Conservation (phyloP, 106 monocot genomes). For the Acanthochlamys bracteata region DNA sequence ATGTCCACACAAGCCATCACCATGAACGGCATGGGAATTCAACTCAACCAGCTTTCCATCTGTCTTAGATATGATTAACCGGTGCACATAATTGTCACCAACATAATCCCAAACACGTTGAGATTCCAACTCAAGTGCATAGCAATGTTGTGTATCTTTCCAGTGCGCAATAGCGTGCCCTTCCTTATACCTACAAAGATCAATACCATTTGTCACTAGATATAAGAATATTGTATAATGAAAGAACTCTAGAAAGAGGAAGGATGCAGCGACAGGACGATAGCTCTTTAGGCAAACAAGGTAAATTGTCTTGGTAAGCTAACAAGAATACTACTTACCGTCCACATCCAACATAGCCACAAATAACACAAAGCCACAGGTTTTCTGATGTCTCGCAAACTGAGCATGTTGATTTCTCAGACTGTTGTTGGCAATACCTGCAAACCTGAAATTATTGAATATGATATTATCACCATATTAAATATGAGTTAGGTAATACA, state of each 20-base stretch:
- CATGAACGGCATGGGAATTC: conserved; percentile 39
- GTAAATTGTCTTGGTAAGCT: too few species aligned
- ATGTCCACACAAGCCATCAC: conserved; percentile 31
- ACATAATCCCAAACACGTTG: conserved; percentile 95
- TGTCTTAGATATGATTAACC: conserved; percentile 92
- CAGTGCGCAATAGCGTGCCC: conserved; percentile 87
- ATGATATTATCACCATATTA: too few species aligned
- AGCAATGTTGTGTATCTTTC: conserved; percentile 97
- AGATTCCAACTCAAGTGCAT: conserved; percentile 83
- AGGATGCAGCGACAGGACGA: too few species aligned
- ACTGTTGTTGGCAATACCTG: conserved; percentile 88
- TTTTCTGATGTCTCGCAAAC: conserved; percentile 66
- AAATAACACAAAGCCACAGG: conserved; percentile 81
- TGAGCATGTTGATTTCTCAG: conserved; percentile 70
- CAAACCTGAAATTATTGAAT: conserved; percentile 48
- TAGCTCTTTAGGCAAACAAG: too few species aligned
- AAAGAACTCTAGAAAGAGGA: too few species aligned
- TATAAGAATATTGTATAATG: too few species aligned
- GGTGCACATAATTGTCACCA: conserved; percentile 94
- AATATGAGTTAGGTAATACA: too few species aligned
- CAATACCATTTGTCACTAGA: too few species aligned
- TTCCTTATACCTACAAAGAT: conserved; percentile 56
- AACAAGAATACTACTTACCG: too few species aligned
- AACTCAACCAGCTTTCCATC: conserved; percentile 92
- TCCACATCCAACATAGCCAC: conserved; percentile 85